Base-by-base conservation (phyloP, 176 grass and related monocot species). In the Carex littledalei region DNA sequence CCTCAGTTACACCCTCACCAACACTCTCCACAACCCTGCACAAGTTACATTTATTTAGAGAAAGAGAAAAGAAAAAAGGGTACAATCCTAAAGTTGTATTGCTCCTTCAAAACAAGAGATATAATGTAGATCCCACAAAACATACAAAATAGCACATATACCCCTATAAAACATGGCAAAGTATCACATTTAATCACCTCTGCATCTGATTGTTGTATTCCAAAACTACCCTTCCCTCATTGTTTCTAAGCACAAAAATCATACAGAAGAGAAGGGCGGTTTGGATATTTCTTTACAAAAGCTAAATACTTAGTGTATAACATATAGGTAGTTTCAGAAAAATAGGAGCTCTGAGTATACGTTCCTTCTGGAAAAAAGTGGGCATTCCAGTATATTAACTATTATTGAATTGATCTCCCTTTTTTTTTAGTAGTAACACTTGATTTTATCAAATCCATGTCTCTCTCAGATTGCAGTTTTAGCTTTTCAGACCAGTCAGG, bases 1-100 rank as follows among this genome's bases (percentile, higher is more conserved):
- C 88, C 16, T 91, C 93, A 29, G 93, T 99, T 57, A 99, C 96
- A 10, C 96, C 96, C 91, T 99, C 96, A 9, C 96, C 96, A 3
- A 99, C 90, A 78, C 96, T 99, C 78, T 99, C 96, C 52, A 99
- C 91, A 87, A 99, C 81, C 63, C 96, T 99, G 56, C 57, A 59
- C 16, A 3, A 54, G 67, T 37, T 58, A 87, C 6, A 67, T 24
- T 55, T 1, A 12, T 35, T 8, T 37, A 49, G 41, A 59, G 78
- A 60, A 63, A 64, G 63, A 57, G 53, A 58, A 57, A 68, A 66
- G n/a, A 53, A 31, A 37, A 20, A 34, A 74, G 20, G 37, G 8
- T 8, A 47, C 18, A 32, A 32, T 34, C 0, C 24, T 17, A 78
- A 55, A 17, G 15, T 34, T 56, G 50, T 17, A 54, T 16, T 54